Evolutionary conservation across 768 basidiomycete genomes (phyloP).

Genomic region (Tephrocybe sp.): DNA sequence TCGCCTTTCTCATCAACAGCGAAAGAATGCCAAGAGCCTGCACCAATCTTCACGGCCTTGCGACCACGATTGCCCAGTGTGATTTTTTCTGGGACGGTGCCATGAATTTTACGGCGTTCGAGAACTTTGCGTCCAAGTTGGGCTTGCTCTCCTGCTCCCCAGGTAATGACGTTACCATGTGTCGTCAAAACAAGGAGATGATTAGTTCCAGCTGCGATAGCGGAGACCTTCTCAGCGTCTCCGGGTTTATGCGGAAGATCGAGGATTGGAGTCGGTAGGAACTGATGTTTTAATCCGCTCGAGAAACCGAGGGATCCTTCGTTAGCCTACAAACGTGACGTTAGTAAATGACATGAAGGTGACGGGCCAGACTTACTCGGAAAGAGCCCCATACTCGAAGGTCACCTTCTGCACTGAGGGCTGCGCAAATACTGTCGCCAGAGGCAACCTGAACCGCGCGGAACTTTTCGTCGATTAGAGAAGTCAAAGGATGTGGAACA

Average conservation of each 20-base stretch:
- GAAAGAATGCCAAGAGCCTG: slow-evolving; percentile 86
- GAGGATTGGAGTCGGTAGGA: slow-evolving; percentile 58
- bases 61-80: slow-evolving; percentile 66
- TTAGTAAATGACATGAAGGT: slow-evolving; percentile 3
- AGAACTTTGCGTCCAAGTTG: slow-evolving; percentile 91
- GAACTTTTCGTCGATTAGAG: slow-evolving; percentile 75
- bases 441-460: slow-evolving; percentile 79
- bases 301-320: slow-evolving; percentile 88
- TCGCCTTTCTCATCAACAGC: slow-evolving; percentile 81
- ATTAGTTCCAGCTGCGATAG: slow-evolving; percentile 81
- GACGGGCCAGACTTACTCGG: slow-evolving; percentile 53
- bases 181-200: slow-evolving; percentile 89
- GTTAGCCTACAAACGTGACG: slow-evolving; percentile 44
- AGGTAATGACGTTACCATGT: slow-evolving; percentile 82
- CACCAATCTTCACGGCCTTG: slow-evolving; percentile 62
- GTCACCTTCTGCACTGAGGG: slow-evolving; percentile 75
- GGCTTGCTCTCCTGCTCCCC: slow-evolving; percentile 88
- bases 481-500: slow-evolving; percentile 63
- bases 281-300: slow-evolving; percentile 63
- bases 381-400: slow-evolving; percentile 88
- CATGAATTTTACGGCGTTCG: slow-evolving; percentile 84
- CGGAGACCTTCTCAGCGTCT: slow-evolving; percentile 66
- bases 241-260: slow-evolving; percentile 59
- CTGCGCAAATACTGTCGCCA: slow-evolving; percentile 87
- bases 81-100: slow-evolving; percentile 85